Conservation (phyloP, 805 yeast species). For the Starmerella roubikii region DNA sequence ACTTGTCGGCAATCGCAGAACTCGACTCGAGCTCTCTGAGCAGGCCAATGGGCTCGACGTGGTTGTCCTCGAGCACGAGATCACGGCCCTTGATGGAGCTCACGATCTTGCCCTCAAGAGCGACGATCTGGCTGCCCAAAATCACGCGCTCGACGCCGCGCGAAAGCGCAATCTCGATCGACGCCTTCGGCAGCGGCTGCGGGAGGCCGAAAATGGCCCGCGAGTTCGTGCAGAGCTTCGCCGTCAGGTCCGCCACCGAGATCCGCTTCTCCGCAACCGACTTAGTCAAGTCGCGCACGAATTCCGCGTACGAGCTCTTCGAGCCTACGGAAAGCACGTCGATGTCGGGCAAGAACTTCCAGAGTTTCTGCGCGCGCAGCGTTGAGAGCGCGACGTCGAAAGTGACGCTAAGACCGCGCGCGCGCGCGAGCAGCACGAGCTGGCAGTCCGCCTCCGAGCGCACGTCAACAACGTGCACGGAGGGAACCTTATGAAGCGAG, state of each 20-base stretch:
- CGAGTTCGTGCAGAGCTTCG: slow-evolving; percentile 70
- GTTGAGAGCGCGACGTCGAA: slow-evolving; percentile 71
- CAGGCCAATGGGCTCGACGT: slow-evolving; percentile 10
- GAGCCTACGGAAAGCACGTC: slow-evolving; percentile 82
- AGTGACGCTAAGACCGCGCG: slow-evolving; percentile 67
- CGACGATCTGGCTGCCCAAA: slow-evolving; percentile 62
- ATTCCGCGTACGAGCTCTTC: slow-evolving; percentile 63
- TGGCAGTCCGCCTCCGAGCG: slow-evolving; percentile 68
- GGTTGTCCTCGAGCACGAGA: slow-evolving; percentile 11
- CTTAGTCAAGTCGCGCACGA: slow-evolving; percentile 64
- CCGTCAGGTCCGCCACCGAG: slow-evolving; percentile 56
- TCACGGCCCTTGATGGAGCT: slow-evolving; percentile 31
- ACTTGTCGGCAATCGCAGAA: not conserved
- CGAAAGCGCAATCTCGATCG: slow-evolving; percentile 55
- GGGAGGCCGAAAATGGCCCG: slow-evolving; percentile 60
- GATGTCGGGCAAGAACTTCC: slow-evolving; percentile 58
- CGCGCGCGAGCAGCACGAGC: slow-evolving; percentile 72
- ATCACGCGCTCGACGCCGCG: slow-evolving; percentile 87
- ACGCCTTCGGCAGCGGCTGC: slow-evolving; percentile 57
- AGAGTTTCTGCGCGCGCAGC: slow-evolving; percentile 64
- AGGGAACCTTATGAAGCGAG: slow-evolving; percentile 58
- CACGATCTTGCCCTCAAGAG: slow-evolving; percentile 68
- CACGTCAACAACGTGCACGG: slow-evolving; percentile 82
- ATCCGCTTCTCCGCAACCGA: slow-evolving; percentile 67
- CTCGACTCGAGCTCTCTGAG: not conserved